Evolutionary conservation across 2,329 filamentous ascomycete species (phyloP).

Genomic region (Cadophora sp.): DNA sequence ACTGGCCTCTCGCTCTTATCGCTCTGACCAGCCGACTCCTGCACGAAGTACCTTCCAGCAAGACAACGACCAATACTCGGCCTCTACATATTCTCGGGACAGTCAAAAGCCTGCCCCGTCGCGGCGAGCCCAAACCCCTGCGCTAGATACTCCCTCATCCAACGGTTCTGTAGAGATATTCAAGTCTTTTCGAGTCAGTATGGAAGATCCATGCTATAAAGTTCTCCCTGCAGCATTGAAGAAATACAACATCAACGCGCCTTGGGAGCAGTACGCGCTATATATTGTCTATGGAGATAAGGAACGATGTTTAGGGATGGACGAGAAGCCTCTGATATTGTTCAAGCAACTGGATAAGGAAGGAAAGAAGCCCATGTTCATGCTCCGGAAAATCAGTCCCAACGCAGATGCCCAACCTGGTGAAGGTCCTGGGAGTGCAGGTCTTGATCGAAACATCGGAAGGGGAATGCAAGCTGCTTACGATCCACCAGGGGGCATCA

Average conservation of each 20-base stretch:
- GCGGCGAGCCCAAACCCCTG: constrained; percentile 67
- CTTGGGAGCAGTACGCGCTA: constrained; percentile 95
- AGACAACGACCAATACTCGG: constrained; percentile 47
- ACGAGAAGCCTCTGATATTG: constrained; percentile 92
- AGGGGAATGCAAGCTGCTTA: constrained; percentile 35
- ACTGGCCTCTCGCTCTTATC: constrained; percentile 67
- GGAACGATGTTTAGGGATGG: constrained; percentile 87
- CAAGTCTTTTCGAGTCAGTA: constrained; percentile 97
- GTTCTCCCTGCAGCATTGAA: constrained; percentile 94
- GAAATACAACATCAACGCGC: constrained; percentile 98
- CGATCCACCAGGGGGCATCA: constrained; percentile 45
- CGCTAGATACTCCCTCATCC: constrained; percentile 63
- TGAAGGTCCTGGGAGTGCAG: constrained; percentile 47
- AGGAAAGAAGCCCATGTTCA: constrained; percentile 99
- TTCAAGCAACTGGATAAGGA: constrained; percentile 98
- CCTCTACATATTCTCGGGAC: constrained; percentile 42
- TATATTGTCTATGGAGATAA: constrained; percentile 99
- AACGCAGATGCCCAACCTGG: constrained; percentile 51
- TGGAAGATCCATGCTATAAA: constrained; percentile 98
- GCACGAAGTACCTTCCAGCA: constrained; percentile 61
- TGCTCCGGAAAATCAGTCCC: constrained; percentile 67
- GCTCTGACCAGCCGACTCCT: constrained; percentile 60
- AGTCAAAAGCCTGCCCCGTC: constrained; percentile 47
- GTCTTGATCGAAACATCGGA: constrained; percentile 36
- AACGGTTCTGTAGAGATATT: constrained; percentile 86